These are phyloP conservation scores for Lablab purpureus DNA, from an alignment of 306 rosid genomes.

Conservation along the genomic window DNA sequence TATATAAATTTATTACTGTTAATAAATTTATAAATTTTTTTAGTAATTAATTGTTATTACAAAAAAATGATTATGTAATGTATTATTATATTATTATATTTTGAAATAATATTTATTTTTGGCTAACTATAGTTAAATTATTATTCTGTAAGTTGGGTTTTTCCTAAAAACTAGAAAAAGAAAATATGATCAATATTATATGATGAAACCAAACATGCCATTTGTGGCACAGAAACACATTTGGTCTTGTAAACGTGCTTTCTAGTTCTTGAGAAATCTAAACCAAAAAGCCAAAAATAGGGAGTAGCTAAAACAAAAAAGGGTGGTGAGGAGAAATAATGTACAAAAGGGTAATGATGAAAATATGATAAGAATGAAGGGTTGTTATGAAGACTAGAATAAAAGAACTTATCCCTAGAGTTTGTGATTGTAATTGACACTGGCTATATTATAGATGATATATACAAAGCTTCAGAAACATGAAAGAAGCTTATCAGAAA, in stretches of 20 bases:
- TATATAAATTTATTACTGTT: too few relatives aligned
- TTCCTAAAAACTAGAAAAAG: too few relatives aligned
- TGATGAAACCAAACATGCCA: not conserved
- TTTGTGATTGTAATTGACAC: slow-evolving; percentile 51
- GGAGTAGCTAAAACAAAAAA: not conserved
- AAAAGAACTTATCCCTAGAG: slow-evolving; percentile 28
- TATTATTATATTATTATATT: too few relatives aligned
- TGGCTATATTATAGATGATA: too few relatives aligned
- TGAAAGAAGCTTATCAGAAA: slow-evolving; percentile 36
- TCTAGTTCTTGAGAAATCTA: not conserved
- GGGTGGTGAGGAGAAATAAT: not conserved
- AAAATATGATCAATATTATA: not conserved
- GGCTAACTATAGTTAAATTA: too few relatives aligned
- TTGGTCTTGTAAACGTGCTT: not conserved
- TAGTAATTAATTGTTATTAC: too few relatives aligned
- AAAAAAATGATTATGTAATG: too few relatives aligned
- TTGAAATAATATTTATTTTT: too few relatives aligned
- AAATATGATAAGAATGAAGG: slow-evolving; percentile 49
- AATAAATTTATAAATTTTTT: too few relatives aligned
- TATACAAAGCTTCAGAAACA: slow-evolving; percentile 21
- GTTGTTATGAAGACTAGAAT: slow-evolving; percentile 14
- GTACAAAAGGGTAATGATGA: slow-evolving; percentile 51
- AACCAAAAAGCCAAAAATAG: slow-evolving; percentile 33
- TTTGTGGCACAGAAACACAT: not conserved
- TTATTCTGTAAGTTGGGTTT: too few relatives aligned